Evolutionary conservation across 305 asterid species (phyloP).

Genomic region (Fraxinus velutina): DNA sequence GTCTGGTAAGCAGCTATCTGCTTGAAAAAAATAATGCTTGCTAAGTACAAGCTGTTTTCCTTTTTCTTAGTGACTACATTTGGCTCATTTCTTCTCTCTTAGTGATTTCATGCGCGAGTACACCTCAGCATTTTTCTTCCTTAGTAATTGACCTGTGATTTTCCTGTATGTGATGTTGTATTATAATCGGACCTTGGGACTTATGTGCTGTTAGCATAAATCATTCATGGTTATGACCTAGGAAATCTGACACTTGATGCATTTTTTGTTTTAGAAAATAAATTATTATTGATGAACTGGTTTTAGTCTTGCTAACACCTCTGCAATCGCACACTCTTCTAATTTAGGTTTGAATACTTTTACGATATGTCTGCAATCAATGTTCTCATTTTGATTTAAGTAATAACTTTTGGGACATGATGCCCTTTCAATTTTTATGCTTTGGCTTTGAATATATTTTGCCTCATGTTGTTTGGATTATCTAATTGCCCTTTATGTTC

Average conservation of each 20-base stretch:
- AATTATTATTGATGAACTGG: not conserved
- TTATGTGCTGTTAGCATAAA: not conserved
- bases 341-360: not conserved
- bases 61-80: not conserved
- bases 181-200: not conserved
- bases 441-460: not conserved
- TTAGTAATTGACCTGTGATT: not conserved
- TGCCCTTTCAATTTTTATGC: slow-evolving; percentile 10
- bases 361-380: not conserved
- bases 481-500: not conserved
- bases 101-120: not conserved
- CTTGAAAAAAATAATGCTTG: not conserved
- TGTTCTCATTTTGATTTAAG: not conserved
- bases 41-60: not conserved
- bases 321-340: not conserved
- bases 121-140: not conserved
- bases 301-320: not conserved
- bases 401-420: not conserved
- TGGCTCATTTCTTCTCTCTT: not conserved
- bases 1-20: not conserved
- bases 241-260: not conserved
- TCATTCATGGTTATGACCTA: not conserved
- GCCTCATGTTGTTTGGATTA: not conserved
- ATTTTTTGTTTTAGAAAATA: not conserved
- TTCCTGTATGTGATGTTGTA: not conserved